Evolutionary conservation across 345 rosid genomes (phyloP), one percentile per base, ranked within the genome.

Genomic region (Pelargonium nanum): DNA sequence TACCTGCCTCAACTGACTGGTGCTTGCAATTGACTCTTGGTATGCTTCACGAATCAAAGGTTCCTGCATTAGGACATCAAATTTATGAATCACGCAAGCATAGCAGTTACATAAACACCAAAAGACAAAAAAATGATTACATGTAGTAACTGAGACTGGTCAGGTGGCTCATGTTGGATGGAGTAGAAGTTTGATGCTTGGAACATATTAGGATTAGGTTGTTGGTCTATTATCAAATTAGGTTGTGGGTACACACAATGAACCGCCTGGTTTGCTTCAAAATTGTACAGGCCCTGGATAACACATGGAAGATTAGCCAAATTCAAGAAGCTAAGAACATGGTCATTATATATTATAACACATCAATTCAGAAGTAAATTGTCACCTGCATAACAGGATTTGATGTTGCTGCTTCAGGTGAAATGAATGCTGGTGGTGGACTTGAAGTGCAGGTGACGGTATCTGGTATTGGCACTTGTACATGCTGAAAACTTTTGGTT

Each of bases 191-290:
- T 69, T 45, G 77, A 59, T 48, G 53, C 69, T 32, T 63, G 71
- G 60, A 30, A 60, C 68, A 72, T 24, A 51, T 72, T 63, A 21
- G 67, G 61, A 63, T 20, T 45, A 54, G 65, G 53, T 65, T 56
- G 65, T 32, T 72, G 69, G 21, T 68, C 63, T n/a, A 59, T 56
- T 19, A 72, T 60, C 23, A 73, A 48, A 69, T 59, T 63, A 61
- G 72, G 68, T 60, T 65, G 71, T 20, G 51, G 64, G 45, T 62
- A 62, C 60, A 65, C 17, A 52, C 71, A 56, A 34, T 72, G 71
- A 54, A 62, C 62, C 25, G 24, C 75, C 66, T 65, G 79, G 51
- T 55, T 71, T 4, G 65, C 65, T 53, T 67, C 65, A 48, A 75
- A 71, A 56, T 55, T 57, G 40, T 58, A 68, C 61, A 68, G 59